Percentiles rank a stretch among this genome's conserved stretches.
These are phyloP conservation scores for Ajuga chamaepitys DNA, from an alignment of 257 asterid species.

Conservation along the genomic window DNA sequence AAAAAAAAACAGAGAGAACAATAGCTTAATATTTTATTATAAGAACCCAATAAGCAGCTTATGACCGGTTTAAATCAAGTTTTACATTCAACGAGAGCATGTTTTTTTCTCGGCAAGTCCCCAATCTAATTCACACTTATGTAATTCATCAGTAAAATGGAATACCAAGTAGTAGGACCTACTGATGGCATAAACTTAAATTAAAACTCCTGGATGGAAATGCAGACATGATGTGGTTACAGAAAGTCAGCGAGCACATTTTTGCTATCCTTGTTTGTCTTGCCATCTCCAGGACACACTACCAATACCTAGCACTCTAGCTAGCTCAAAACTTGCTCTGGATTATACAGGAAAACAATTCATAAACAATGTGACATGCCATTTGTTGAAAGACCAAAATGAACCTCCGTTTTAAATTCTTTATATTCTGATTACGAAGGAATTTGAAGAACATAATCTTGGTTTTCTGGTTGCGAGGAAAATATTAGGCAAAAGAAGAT, in stretches of 20 bases:
- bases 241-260: neutral
- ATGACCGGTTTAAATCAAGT: neutral
- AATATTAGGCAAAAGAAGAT: neutral
- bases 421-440: neutral
- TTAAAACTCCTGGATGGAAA: neutral
- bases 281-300: neutral
- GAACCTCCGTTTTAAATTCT: neutral
- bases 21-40: neutral
- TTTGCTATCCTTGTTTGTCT: neutral
- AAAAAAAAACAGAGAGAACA: neutral
- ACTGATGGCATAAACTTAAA: neutral
- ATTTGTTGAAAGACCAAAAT: neutral
- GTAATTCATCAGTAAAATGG: neutral
- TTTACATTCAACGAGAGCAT: neutral
- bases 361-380: neutral
- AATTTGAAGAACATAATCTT: neutral
- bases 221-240: neutral
- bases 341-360: neutral
- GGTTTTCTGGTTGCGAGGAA: neutral
- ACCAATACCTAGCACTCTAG: neutral
- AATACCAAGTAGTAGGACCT: neutral
- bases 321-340: neutral
- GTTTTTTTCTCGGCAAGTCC: neutral
- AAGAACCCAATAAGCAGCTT: neutral
- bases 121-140: neutral